Evolutionary conservation across 495 filamentous ascomycete species (phyloP).

Genomic region (Friedmanniomyces endolithicus): DNA sequence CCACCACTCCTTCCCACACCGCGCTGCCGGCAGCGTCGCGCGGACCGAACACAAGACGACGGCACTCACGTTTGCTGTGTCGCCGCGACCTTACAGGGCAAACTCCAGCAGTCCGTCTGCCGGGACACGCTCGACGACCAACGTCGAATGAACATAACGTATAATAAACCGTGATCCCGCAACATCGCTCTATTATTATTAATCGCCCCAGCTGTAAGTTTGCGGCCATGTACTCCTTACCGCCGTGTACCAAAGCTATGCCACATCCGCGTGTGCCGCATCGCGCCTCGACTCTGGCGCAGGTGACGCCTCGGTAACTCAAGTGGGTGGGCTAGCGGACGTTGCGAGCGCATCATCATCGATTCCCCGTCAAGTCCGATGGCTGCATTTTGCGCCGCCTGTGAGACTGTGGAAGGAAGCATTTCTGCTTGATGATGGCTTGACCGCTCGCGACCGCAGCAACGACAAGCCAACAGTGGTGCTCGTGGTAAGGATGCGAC

Average conservation of each 20-base stretch:
- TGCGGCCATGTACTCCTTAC: neutral
- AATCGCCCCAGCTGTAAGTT: no score
- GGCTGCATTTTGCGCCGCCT: neutral
- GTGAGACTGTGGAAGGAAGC: neutral
- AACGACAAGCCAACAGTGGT: no score
- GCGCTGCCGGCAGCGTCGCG: neutral
- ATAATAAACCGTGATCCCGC: no score
- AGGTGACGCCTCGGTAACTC: conserved; percentile 3
- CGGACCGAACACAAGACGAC: neutral
- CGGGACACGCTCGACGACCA: neutral
- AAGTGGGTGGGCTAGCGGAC: neutral
- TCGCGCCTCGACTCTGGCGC: neutral
- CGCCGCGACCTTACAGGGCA: neutral
- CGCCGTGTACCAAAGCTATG: neutral
- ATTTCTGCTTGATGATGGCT: no score
- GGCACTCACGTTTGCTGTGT: conserved; percentile 1
- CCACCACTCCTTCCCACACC: neutral
- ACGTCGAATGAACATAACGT: no score
- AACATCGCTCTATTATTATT: no score
- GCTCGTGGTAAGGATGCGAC: neutral
- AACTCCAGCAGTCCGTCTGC: neutral
- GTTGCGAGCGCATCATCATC: neutral
- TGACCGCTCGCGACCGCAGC: no score
- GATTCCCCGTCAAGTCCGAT: neutral
- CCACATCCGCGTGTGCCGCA: neutral